phyloP scores from a whole-genome alignment of 345 rosid species.

The Lepidium sativum region DNA sequence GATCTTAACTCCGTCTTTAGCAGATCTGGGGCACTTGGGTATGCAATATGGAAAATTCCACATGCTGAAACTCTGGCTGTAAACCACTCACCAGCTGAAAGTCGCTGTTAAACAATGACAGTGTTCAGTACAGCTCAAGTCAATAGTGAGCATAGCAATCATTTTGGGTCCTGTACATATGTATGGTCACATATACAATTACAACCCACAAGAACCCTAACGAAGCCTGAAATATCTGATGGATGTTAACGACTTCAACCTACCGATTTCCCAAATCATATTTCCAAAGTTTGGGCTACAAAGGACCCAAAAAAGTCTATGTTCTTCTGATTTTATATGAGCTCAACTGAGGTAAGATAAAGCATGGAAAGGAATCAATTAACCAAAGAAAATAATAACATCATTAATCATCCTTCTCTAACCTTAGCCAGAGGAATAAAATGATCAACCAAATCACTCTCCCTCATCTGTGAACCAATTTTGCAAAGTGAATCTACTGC shows the following conservation, averaged over 20 bases:
- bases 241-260: background rate
- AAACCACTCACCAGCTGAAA: slow-evolving; percentile 83
- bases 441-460: slow-evolving; percentile 54
- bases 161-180: background rate
- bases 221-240: background rate
- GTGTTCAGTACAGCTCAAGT: background rate
- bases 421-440: slow-evolving; percentile 66
- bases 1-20: slow-evolving; percentile 54
- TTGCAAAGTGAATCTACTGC: slow-evolving; percentile 62
- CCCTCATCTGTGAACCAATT: slow-evolving; percentile 71
- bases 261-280: background rate
- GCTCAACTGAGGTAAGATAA: background rate
- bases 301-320: background rate
- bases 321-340: background rate
- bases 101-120: slow-evolving; percentile 35
- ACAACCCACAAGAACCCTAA: background rate
- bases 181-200: background rate
- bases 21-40: slow-evolving; percentile 57
- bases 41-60: slow-evolving; percentile 73
- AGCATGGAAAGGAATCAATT: background rate
- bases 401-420: background rate
- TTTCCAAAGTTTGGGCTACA: background rate
- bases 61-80: slow-evolving; percentile 76
- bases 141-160: background rate
- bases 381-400: background rate